Evolutionary conservation across 495 filamentous ascomycete species (phyloP).

Genomic region (Penicillium coprophilum): DNA sequence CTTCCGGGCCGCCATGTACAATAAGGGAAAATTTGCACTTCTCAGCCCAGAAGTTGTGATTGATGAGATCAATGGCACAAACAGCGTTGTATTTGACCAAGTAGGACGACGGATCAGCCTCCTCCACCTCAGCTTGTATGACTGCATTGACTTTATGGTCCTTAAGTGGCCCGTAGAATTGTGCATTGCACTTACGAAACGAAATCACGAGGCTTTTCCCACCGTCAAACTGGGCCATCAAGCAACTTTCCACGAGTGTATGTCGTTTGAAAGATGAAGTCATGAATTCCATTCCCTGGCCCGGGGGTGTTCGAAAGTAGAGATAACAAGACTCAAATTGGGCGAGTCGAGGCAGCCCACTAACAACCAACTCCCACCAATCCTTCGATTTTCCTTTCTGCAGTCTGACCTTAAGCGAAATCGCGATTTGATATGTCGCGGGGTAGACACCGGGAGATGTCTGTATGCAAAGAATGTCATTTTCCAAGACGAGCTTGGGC

Average conservation of each 20-base stretch:
- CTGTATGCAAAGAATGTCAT: constrained; percentile 25
- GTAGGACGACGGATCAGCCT: not conserved
- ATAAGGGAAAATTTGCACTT: constrained; percentile 32
- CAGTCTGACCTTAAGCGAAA: constrained; percentile 22
- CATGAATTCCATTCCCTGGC: constrained; percentile 35
- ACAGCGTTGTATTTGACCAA: constrained; percentile 30
- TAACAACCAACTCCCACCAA: constrained; percentile 34
- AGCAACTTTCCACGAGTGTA: constrained; percentile 32
- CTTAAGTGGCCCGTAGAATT: constrained; percentile 33
- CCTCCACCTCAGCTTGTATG: constrained; percentile 15
- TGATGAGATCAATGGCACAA: constrained; percentile 33
- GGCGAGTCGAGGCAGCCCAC: constrained; percentile 32
- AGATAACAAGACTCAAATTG: constrained; percentile 30
- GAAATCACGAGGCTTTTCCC: constrained; percentile 29
- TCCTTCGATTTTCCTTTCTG: constrained; percentile 21
- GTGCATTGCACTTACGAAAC: constrained; percentile 29
- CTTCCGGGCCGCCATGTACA: constrained; percentile 38
- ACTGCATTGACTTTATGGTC: constrained; percentile 37
- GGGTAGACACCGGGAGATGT: constrained; percentile 14
- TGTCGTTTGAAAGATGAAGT: constrained; percentile 31
- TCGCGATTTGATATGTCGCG: constrained; percentile 25
- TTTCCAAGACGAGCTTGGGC: constrained; percentile 21
- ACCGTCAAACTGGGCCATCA: constrained; percentile 35
- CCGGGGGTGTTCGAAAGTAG: constrained; percentile 31
- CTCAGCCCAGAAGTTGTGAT: constrained; percentile 37